Evolutionary conservation across 1,139 yeast genomes (phyloP).

Genomic region (Magnusiomyces suaveolens): DNA sequence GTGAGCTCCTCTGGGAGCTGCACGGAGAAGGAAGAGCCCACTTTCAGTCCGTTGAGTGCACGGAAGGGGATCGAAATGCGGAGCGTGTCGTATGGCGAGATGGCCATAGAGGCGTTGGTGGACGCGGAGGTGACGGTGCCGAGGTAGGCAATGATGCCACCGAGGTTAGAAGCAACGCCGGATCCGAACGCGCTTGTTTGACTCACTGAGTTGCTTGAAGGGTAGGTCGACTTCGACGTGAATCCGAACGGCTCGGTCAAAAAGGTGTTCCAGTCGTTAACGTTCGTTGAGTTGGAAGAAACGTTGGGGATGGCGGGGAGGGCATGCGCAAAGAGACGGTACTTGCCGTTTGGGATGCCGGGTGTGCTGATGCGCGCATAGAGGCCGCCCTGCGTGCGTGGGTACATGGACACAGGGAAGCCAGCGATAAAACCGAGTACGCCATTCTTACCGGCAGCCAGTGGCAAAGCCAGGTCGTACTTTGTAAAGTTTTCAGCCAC

Average conservation of each 20-base stretch:
- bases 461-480: constrained; percentile 7
- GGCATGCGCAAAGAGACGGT: constrained; percentile 9
- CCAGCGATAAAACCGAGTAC: constrained; percentile 2
- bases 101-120: not conserved
- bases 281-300: not conserved
- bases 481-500: constrained; percentile 5
- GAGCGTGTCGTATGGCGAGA: constrained; percentile 11
- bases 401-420: constrained; percentile 9
- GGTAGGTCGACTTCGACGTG: not conserved
- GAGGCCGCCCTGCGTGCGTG: constrained; percentile 9
- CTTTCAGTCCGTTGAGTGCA: constrained; percentile 1
- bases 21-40: constrained; percentile 7
- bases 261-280: constrained; percentile 9
- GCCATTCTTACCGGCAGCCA: constrained; percentile 9
- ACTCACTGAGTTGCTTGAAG: not conserved
- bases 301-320: constrained; percentile 9
- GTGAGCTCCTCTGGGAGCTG: constrained; percentile 9
- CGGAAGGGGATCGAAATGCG: constrained; percentile 5
- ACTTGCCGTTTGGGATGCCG: constrained; percentile 9
- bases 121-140: not conserved
- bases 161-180: constrained; percentile 6
- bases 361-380: constrained; percentile 4
- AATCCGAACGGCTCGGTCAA: constrained; percentile 9
- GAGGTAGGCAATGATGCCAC: not conserved
- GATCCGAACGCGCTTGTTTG: constrained; percentile 5